Conservation (phyloP, 257 asterid genomes). For the Rauvolfia tetraphylla region DNA sequence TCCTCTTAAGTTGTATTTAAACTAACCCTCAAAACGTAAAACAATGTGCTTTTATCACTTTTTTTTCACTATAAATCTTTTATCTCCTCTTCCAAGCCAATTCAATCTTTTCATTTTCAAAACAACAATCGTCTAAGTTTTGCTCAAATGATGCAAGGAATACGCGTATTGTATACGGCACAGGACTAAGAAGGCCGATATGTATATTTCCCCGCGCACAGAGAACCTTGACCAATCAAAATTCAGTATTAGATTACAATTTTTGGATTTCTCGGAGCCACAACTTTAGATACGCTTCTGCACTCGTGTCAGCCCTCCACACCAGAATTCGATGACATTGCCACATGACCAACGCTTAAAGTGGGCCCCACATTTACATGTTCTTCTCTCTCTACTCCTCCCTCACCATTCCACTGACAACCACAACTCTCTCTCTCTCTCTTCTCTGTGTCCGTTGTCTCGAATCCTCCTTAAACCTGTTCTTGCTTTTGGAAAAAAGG, state of each 20-base stretch:
- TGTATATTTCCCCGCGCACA: no score
- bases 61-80: no score
- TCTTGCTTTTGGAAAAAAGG: not conserved
- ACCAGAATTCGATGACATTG: slow-evolving; percentile 1
- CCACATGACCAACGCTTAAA: not conserved
- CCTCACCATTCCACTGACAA: not conserved
- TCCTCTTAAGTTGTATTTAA: no score
- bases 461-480: not conserved
- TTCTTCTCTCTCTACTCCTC: not conserved
- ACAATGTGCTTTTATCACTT: no score
- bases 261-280: slow-evolving; percentile 12
- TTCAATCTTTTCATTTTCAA: no score
- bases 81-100: no score
- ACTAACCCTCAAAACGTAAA: no score
- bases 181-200: no score
- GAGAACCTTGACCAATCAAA: slow-evolving; percentile 3
- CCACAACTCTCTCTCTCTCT: not conserved
- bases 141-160: no score
- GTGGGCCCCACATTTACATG: slow-evolving; percentile 9
- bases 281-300: slow-evolving; percentile 22
- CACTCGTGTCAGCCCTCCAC: slow-evolving; percentile 12
- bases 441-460: not conserved
- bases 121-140: no score
- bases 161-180: no score
- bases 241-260: slow-evolving; percentile 13